phyloP scores from a whole-genome alignment of 2,329 filamentous ascomycete species.

The Fusarium irregulare region DNA sequence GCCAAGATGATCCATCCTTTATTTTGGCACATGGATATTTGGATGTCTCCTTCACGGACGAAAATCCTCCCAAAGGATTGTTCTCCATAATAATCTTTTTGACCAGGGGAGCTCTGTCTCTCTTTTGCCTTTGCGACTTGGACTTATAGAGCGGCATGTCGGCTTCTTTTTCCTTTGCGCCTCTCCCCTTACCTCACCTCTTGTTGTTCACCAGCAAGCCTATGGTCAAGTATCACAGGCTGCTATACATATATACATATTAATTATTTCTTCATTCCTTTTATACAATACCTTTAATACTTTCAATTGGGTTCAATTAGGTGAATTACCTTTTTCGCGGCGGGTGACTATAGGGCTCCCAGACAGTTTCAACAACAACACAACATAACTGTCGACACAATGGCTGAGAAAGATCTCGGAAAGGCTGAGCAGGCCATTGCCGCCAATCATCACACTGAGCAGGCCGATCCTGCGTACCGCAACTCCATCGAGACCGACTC shows the following conservation, averaged over 20 bases:
- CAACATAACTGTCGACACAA: conserved; percentile 11
- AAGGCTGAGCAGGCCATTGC: conserved; percentile 48
- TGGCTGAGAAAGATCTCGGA: conserved; percentile 48
- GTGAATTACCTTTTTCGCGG: conserved; percentile 24
- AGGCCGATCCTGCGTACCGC: conserved; percentile 41
- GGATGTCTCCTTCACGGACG: neutral
- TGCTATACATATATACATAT: conserved; percentile 15
- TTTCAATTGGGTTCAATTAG: neutral
- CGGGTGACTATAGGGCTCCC: conserved; percentile 46
- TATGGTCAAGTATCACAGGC: conserved; percentile 4
- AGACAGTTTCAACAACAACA: conserved; percentile 33
- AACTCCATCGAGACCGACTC: conserved; percentile 46
- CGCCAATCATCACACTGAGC: conserved; percentile 44
- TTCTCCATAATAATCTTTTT: conserved; percentile 28
- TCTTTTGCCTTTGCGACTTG: neutral
- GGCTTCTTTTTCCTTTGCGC: conserved; percentile 28
- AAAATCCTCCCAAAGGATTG: neutral
- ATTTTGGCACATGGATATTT: neutral
- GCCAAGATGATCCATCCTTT: no score
- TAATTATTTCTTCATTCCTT: neutral
- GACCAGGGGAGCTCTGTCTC: neutral
- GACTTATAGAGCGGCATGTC: conserved; percentile 37
- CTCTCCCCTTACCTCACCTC: conserved; percentile 5
- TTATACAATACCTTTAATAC: neutral
- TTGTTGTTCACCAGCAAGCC: conserved; percentile 15